A percentile compares a stretch with the other conserved stretches of the same genome.
phyloP scores from a whole-genome alignment of 257 asterid species.

The Osmanthus fragrans region DNA sequence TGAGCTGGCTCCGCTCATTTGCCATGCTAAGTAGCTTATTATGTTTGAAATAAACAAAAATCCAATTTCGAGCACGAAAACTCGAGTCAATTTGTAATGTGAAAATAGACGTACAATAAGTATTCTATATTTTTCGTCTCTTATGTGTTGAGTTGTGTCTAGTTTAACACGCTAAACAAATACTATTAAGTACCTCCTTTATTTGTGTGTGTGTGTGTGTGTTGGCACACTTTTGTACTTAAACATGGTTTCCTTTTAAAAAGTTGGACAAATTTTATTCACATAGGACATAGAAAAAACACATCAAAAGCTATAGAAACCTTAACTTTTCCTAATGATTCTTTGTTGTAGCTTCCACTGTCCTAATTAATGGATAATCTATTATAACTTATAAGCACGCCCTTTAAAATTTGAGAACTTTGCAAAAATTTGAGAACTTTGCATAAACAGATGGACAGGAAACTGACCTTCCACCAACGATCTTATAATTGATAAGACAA shows the following conservation, averaged over 20 bases:
- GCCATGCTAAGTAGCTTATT: too few species aligned
- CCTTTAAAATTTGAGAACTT: slow-evolving; percentile 1
- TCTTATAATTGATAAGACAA: slow-evolving; percentile 26
- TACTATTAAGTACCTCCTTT: too few species aligned
- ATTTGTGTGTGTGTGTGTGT: too few species aligned
- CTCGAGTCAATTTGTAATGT: too few species aligned
- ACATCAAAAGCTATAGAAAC: slow-evolving; percentile 12
- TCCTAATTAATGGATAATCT: slow-evolving; percentile 13
- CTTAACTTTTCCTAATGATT: slow-evolving; percentile 22
- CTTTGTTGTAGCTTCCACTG: slow-evolving; percentile 38
- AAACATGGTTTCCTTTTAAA: slow-evolving; percentile 9
- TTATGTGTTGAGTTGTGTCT: too few species aligned
- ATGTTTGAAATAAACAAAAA: too few species aligned
- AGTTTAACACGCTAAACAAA: too few species aligned
- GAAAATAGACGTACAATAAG: too few species aligned
- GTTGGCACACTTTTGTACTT: background rate
- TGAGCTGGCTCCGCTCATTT: too few species aligned
- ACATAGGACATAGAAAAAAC: slow-evolving; percentile 14
- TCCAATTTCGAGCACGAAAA: too few species aligned
- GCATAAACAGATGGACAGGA: slow-evolving; percentile 16
- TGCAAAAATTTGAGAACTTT: background rate
- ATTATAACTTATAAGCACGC: background rate
- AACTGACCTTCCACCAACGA: slow-evolving; percentile 32
- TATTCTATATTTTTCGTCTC: too few species aligned
- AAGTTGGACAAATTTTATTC: slow-evolving; percentile 7